Evolutionary conservation across 2,329 filamentous ascomycete species (phyloP).

Genomic region (Talaromyces amestolkiae): DNA sequence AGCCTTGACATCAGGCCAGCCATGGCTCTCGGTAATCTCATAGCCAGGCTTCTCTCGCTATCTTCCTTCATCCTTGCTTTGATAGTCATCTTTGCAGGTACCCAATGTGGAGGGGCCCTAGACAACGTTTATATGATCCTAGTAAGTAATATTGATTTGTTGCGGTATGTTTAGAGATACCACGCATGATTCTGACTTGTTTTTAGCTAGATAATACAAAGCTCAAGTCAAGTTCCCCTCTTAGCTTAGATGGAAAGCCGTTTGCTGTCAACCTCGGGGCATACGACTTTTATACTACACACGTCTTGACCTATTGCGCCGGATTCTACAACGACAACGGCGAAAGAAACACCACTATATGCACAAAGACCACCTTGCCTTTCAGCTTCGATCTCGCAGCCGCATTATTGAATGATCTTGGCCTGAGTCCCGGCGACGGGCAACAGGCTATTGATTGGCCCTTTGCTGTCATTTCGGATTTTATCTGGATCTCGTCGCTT

Average conservation of each 20-base stretch:
- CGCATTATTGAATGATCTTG: not conserved
- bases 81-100: conserved; percentile 13
- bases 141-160: not conserved
- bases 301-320: conserved; percentile 15
- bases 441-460: conserved; percentile 12
- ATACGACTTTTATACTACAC: conserved; percentile 15
- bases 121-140: conserved; percentile 9
- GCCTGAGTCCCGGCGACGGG: not conserved
- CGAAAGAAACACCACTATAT: conserved; percentile 11
- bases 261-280: conserved; percentile 1
- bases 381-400: conserved; percentile 11
- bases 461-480: conserved; percentile 1
- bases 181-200: not conserved
- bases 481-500: conserved; percentile 6
- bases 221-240: not conserved
- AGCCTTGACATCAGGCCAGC: not conserved
- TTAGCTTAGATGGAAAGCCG: not conserved
- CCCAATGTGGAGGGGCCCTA: conserved; percentile 10
- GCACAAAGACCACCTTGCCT: not conserved
- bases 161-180: not conserved
- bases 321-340: not conserved
- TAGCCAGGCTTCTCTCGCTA: conserved; percentile 7
- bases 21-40: conserved; percentile 10
- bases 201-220: conserved; percentile 5
- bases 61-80: conserved; percentile 1